Evolutionary conservation across 2,329 filamentous ascomycete genomes (phyloP).

Genomic region (Verticillium nubilum): DNA sequence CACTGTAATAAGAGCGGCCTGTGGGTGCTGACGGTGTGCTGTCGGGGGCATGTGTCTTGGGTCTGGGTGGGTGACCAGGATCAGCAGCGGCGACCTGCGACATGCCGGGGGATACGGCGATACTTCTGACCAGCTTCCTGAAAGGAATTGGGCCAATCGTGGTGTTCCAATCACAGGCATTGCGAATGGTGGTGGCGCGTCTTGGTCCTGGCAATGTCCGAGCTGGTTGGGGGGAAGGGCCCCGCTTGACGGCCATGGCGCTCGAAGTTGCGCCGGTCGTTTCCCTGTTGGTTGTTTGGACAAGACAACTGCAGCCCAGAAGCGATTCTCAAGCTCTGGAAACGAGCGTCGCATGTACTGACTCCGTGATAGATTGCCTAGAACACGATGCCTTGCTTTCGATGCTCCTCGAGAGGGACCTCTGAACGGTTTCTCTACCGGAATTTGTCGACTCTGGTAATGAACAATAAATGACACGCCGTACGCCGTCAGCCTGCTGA

Average conservation of each 20-base stretch:
- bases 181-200: not conserved
- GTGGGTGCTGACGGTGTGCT: not conserved
- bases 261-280: no score
- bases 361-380: conserved; percentile 4
- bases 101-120: not conserved
- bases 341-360: not conserved
- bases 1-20: not conserved
- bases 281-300: no score
- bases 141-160: not conserved
- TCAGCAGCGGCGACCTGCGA: not conserved
- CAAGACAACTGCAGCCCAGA: not conserved
- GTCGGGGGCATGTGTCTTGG: not conserved
- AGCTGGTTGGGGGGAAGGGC: not conserved
- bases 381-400: not conserved
- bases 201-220: not conserved
- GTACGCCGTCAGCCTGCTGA: not conserved
- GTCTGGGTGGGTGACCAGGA: not conserved
- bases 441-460: not conserved
- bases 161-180: not conserved
- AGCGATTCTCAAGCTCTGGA: not conserved
- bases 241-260: no score
- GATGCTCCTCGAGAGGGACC: not conserved
- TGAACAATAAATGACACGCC: not conserved
- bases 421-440: no score
- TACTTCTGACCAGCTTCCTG: conserved; percentile 1